Conservation (phyloP, 1,139 yeast genomes). For the Kodamaea suecica region DNA sequence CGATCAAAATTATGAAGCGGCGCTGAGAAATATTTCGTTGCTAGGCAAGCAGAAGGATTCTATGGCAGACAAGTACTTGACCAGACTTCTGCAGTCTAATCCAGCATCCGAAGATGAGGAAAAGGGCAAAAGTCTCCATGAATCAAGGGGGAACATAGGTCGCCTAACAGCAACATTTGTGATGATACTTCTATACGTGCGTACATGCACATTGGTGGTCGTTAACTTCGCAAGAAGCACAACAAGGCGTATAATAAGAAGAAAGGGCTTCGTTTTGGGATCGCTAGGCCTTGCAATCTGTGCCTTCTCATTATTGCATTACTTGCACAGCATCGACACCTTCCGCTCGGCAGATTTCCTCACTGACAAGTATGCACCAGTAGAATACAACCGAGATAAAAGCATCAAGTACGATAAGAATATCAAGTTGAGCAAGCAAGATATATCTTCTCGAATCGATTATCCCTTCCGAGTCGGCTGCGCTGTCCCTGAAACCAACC, state of each 20-base stretch:
- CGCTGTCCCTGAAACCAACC: constrained; percentile 30
- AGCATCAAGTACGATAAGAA: constrained; percentile 6
- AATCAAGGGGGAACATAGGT: too few species aligned
- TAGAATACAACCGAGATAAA: constrained; percentile 1
- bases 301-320: background rate
- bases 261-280: background rate
- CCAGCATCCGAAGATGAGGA: too few species aligned
- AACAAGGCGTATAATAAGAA: constrained; percentile 1
- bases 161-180: too few species aligned
- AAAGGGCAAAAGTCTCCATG: too few species aligned
- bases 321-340: constrained; percentile 2
- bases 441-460: constrained; percentile 32
- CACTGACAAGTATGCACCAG: constrained; percentile 1
- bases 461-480: constrained; percentile 55
- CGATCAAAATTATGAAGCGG: too few species aligned
- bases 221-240: background rate
- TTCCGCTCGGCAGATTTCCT: constrained; percentile 3
- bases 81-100: too few species aligned
- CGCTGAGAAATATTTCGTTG: too few species aligned
- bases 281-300: background rate
- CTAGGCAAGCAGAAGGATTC: too few species aligned
- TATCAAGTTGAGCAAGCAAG: constrained; percentile 25
- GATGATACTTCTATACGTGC: too few species aligned
- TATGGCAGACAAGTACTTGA: too few species aligned
- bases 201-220: too few species aligned